These are phyloP conservation scores for Amanita polypyramis DNA, from an alignment of 768 basidiomycete genomes.

Conservation along the genomic window DNA sequence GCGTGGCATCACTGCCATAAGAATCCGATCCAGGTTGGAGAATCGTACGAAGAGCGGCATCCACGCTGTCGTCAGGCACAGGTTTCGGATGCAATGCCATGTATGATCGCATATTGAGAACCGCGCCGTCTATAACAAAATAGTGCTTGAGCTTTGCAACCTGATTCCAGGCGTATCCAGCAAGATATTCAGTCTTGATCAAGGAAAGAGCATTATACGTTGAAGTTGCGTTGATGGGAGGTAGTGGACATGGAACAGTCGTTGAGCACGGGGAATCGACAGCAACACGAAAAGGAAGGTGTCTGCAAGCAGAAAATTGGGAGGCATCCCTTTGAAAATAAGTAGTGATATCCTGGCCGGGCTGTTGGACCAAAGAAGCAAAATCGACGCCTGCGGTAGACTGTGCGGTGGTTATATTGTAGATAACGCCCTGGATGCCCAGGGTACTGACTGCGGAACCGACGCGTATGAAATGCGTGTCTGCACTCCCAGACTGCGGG, in stretches of 20 bases:
- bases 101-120: slow-evolving; percentile 90
- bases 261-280: slow-evolving; percentile 62
- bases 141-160: slow-evolving; percentile 62
- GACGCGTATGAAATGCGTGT: slow-evolving; percentile 39
- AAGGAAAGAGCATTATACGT: slow-evolving; percentile 57
- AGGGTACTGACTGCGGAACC: slow-evolving; percentile 54
- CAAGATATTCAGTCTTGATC: slow-evolving; percentile 50
- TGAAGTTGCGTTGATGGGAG: slow-evolving; percentile 39
- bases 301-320: slow-evolving; percentile 56
- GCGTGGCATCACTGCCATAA: slow-evolving; percentile 84
- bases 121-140: slow-evolving; percentile 87
- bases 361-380: slow-evolving; percentile 35
- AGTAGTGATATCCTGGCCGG: slow-evolving; percentile 88
- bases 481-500: slow-evolving; percentile 41
- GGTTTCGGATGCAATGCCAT: slow-evolving; percentile 58
- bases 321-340: slow-evolving; percentile 63
- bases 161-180: slow-evolving; percentile 91
- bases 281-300: slow-evolving; percentile 57
- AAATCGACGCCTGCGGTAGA: slow-evolving; percentile 49
- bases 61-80: slow-evolving; percentile 67
- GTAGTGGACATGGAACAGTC: slow-evolving; percentile 56
- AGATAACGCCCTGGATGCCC: slow-evolving; percentile 66
- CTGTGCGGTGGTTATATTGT: slow-evolving; percentile 54
- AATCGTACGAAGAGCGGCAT: slow-evolving; percentile 71
- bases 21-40: slow-evolving; percentile 34